Evolutionary conservation across 441 rosid genomes (phyloP), one percentile per base, ranked within the genome.

Genomic region (Corymbia citriodora): DNA sequence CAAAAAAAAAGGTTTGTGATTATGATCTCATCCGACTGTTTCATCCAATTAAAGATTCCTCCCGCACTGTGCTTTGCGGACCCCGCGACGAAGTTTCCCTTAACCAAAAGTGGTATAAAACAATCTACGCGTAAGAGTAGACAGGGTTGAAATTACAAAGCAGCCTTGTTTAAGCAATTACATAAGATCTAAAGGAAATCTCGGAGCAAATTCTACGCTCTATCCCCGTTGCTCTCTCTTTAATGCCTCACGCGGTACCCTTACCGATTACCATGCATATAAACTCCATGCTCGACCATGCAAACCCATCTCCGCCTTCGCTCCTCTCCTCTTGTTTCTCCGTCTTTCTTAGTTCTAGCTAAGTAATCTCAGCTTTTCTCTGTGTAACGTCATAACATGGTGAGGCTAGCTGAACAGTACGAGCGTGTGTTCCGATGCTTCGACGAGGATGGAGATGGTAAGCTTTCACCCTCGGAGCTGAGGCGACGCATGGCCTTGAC

Each of bases 391-490:
- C 25, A 2, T 7, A 14, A 31, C 31, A 53, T 72, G 40, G 92
- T 85, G 93, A 54, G 13, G 45, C 88, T 48, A 6, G 88, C 53
- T 9, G 90, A 65, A n/a, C 93, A 90, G 8, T 92, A 92, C 18
- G 92, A 93, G 52, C 85, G 89, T 1, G 90, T 94, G 65, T 91
- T 95, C n/a, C 61, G 87, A 19, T 92, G 94, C 88, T 93, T 97
- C 4, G 97, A 94, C 55, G 91, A 87, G 55, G 90, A 93, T 50
- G 95, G 95, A n/a, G 94, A 96, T 21, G 95, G 97, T 59, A 97
- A 94, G 89, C 92, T 96, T 25, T 96, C 98, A 1, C 92, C 97
- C 14, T 89, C 90, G 13, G 94, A 96, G 93, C 91, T 96, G 74
- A 91, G 93, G 55, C 91, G 89, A 48, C 91, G 92, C 11, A 92